These are phyloP conservation scores for Curvularia sp. DNA, from an alignment of 2,329 filamentous ascomycete species.

Conservation along the genomic window DNA sequence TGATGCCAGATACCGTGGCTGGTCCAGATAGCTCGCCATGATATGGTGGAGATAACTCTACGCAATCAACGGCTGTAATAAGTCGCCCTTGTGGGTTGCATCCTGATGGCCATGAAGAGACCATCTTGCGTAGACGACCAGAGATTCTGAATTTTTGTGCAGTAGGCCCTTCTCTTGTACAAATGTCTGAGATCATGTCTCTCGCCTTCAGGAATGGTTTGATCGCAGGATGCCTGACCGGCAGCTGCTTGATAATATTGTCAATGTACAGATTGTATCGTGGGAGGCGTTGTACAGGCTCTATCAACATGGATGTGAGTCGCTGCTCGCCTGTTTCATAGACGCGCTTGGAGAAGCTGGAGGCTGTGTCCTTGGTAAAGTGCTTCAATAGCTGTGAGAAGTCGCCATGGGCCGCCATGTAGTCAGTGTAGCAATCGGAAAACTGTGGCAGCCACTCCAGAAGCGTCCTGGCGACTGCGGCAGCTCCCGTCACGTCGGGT, in stretches of 20 bases:
- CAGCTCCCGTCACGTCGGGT: slow-evolving; percentile 78
- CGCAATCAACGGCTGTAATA: slow-evolving; percentile 80
- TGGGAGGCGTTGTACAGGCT: slow-evolving; percentile 92
- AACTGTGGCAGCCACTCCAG: slow-evolving; percentile 94
- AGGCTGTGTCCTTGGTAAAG: slow-evolving; percentile 77
- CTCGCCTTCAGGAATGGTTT: slow-evolving; percentile 84
- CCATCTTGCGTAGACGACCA: slow-evolving; percentile 75
- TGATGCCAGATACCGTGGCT: slow-evolving; percentile 65
- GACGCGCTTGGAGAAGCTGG: slow-evolving; percentile 81
- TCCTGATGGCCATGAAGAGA: slow-evolving; percentile 77
- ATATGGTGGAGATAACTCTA: slow-evolving; percentile 79
- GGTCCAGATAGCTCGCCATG: slow-evolving; percentile 57
- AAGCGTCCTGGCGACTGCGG: slow-evolving; percentile 79
- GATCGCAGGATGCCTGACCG: slow-evolving; percentile 83
- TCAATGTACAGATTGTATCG: slow-evolving; percentile 97
- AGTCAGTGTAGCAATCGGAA: slow-evolving; percentile 87
- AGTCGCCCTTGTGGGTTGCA: slow-evolving; percentile 79
- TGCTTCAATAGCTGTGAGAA: slow-evolving; percentile 82
- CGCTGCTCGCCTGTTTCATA: slow-evolving; percentile 87
- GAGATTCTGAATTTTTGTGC: slow-evolving; percentile 75
- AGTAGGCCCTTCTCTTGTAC: slow-evolving; percentile 80
- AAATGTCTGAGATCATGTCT: slow-evolving; percentile 95
- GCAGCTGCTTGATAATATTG: slow-evolving; percentile 86
- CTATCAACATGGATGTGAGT: slow-evolving; percentile 89
- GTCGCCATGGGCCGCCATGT: slow-evolving; percentile 87